These are phyloP conservation scores for Phytophthora syringae DNA, from an alignment of 352 stramenopile species.

Conservation along the genomic window DNA sequence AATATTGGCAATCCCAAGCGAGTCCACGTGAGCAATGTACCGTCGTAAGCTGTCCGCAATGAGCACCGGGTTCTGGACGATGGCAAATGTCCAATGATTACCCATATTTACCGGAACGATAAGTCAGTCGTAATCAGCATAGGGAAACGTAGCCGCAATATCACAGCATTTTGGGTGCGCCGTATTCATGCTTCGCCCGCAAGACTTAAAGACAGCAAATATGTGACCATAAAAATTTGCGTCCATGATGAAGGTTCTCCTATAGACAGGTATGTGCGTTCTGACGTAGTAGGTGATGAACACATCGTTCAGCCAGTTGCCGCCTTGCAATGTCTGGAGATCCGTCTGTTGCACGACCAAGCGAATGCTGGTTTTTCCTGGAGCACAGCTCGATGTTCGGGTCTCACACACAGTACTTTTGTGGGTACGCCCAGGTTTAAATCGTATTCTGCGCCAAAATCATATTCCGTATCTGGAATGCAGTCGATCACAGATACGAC, in stretches of 20 bases:
- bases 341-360: neutral
- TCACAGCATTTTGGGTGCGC: neutral
- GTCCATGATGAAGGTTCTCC: neutral
- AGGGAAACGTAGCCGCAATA: neutral
- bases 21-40: neutral
- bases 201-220: neutral
- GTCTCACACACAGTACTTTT: neutral
- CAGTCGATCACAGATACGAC: too few species aligned
- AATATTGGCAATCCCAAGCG: too few species aligned
- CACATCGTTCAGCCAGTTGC: neutral
- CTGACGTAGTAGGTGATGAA: neutral
- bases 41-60: neutral
- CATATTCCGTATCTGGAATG: too few species aligned
- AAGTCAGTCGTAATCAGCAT: neutral
- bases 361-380: neutral
- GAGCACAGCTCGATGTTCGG: neutral
- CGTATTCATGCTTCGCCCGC: neutral
- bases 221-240: neutral
- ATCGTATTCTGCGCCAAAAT: neutral
- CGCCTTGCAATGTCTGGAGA: neutral
- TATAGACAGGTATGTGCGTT: neutral
- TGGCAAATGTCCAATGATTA: neutral
- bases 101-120: neutral
- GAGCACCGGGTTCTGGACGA: neutral
- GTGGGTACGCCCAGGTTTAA: neutral